phyloP scores from a whole-genome alignment of 2,329 filamentous ascomycete species.

The Penicillium freii region DNA sequence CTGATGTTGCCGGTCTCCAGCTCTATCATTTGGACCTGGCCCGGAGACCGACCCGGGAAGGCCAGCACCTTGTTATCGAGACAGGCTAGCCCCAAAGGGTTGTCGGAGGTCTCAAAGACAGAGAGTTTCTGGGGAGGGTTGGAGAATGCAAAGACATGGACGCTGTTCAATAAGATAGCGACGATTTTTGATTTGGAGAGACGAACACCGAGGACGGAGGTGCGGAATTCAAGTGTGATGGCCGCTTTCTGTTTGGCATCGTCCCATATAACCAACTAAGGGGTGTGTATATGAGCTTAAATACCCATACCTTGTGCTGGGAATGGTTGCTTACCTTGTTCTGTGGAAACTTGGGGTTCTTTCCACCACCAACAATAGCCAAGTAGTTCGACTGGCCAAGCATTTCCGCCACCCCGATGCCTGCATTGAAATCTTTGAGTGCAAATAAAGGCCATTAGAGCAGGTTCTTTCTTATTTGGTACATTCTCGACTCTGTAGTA shows the following conservation, averaged over 20 bases:
- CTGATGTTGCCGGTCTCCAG: constrained; percentile 76
- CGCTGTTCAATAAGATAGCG: constrained; percentile 76
- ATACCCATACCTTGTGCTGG: not conserved
- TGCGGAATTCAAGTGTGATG: constrained; percentile 74
- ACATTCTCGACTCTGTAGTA: not conserved
- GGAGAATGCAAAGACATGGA: constrained; percentile 77
- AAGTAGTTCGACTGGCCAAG: constrained; percentile 83
- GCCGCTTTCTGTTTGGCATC: constrained; percentile 73
- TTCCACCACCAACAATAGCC: constrained; percentile 84
- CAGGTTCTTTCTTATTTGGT: not conserved
- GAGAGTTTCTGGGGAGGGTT: constrained; percentile 68
- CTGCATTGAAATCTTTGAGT: constrained; percentile 70
- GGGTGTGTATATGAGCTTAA: not conserved
- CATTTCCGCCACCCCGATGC: constrained; percentile 81
- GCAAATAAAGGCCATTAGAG: not conserved
- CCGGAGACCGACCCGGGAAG: constrained; percentile 81
- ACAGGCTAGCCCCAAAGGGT: constrained; percentile 75
- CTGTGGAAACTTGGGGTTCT: constrained; percentile 77
- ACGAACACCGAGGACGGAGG: constrained; percentile 75
- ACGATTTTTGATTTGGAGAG: constrained; percentile 74
- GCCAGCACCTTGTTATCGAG: constrained; percentile 71
- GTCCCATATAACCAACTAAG: constrained; percentile 80
- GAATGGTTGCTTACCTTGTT: constrained; percentile 63
- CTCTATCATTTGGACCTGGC: constrained; percentile 87
- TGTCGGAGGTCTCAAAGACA: constrained; percentile 82